Evolutionary conservation across 495 filamentous ascomycete genomes (phyloP).

Genomic region (Xylaria acuta): DNA sequence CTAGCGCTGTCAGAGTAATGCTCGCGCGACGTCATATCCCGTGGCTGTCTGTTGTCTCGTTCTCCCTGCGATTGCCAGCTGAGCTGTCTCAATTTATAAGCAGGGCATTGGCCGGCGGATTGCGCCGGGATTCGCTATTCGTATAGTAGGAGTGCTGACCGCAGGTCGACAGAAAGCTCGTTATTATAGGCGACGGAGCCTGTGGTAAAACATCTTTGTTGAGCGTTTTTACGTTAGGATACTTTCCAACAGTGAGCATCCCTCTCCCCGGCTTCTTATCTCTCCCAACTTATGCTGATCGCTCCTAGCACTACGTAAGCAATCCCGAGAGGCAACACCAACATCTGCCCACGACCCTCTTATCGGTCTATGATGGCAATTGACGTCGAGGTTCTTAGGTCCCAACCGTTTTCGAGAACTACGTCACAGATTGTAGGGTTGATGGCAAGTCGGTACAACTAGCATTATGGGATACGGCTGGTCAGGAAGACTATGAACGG

Average conservation of each 20-base stretch:
- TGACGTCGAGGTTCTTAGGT: constrained; percentile 63
- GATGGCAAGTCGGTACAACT: constrained; percentile 98
- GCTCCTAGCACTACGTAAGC: constrained; percentile 73
- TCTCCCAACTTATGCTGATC: constrained; percentile 28
- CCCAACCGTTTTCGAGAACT: constrained; percentile 99
- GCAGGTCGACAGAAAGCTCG: constrained; percentile 77
- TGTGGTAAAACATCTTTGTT: constrained; percentile 98
- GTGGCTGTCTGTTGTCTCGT: background rate
- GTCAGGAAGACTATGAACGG: constrained; percentile 97
- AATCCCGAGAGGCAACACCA: background rate
- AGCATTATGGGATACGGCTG: constrained; percentile 99
- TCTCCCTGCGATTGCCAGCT: background rate
- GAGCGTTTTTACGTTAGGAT: constrained; percentile 97
- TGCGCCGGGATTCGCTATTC: background rate
- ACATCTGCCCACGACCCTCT: constrained; percentile 19
- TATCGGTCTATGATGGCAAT: constrained; percentile 42
- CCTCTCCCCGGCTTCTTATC: constrained; percentile 2
- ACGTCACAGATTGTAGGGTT: constrained; percentile 98
- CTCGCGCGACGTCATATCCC: background rate
- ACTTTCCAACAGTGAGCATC: constrained; percentile 90
- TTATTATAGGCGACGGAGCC: constrained; percentile 98
- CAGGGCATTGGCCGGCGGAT: background rate
- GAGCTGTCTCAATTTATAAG: constrained; percentile 6
- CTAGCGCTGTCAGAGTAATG: background rate
- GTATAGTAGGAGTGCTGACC: constrained; percentile 10